Evolutionary conservation across 2,329 filamentous ascomycete species (phyloP).

Genomic region (Aspergillus felis): DNA sequence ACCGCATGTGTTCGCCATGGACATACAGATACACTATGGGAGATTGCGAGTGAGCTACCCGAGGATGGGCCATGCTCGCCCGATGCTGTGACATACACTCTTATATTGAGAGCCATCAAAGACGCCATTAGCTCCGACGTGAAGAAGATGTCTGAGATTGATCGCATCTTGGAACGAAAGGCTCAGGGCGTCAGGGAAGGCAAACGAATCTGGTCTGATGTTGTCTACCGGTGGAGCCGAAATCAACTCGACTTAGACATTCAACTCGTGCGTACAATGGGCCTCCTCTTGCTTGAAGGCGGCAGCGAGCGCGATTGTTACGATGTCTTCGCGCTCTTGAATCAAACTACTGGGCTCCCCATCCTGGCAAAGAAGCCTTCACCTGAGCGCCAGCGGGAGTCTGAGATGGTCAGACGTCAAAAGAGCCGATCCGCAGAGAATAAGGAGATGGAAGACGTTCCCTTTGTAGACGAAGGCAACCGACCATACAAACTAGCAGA

Average conservation of each 20-base stretch:
- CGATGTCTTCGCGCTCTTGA: constrained; percentile 69
- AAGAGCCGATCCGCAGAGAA: neutral
- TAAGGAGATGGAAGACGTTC: constrained; percentile 21
- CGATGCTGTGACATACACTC: constrained; percentile 72
- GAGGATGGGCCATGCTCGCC: constrained; percentile 60
- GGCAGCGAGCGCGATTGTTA: constrained; percentile 59
- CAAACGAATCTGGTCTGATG: constrained; percentile 74
- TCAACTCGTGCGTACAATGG: constrained; percentile 75
- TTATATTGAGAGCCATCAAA: constrained; percentile 73
- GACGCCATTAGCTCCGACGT: constrained; percentile 36
- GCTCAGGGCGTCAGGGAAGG: constrained; percentile 58
- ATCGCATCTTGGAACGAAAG: constrained; percentile 25
- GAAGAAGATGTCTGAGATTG: constrained; percentile 26
- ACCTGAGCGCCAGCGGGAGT: constrained; percentile 6
- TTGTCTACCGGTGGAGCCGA: constrained; percentile 69
- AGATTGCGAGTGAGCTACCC: constrained; percentile 68
- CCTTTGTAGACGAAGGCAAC: constrained; percentile 27
- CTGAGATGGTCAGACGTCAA: neutral
- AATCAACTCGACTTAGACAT: constrained; percentile 73
- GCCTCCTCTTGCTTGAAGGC: constrained; percentile 66
- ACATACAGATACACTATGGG: constrained; percentile 78
- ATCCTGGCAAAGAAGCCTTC: constrained; percentile 27
- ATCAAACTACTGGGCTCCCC: constrained; percentile 76
- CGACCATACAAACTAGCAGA: constrained; percentile 18
- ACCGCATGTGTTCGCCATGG: constrained; percentile 70